Evolutionary conservation across 2,329 filamentous ascomycete species (phyloP).

Genomic region (Claviceps spartinae): DNA sequence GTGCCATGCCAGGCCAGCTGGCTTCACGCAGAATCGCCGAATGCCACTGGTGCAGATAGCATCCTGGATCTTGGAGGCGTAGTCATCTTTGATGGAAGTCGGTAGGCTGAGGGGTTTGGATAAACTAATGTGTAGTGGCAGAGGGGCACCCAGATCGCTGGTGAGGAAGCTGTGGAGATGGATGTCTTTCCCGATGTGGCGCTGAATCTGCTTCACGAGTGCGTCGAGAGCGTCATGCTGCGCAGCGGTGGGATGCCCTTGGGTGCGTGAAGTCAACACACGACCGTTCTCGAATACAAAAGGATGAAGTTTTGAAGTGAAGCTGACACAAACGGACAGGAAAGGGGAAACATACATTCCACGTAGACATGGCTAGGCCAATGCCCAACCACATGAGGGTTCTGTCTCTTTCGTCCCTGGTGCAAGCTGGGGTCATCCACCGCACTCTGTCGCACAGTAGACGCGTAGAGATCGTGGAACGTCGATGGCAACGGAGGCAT

Average conservation of each 20-base stretch:
- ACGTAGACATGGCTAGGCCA: conserved; percentile 91
- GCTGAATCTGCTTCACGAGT: conserved; percentile 26
- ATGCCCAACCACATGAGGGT: conserved; percentile 74
- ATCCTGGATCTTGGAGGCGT: conserved; percentile 42
- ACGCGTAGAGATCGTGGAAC: conserved; percentile 85
- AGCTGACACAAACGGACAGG: not conserved
- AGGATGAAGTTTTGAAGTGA: no score
- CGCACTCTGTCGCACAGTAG: conserved; percentile 62
- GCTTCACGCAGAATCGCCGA: conserved; percentile 24
- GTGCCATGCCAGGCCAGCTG: conserved; percentile 32
- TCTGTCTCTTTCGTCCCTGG: conserved; percentile 67
- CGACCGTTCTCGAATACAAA: no score
- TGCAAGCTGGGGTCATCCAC: conserved; percentile 76
- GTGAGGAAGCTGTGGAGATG: conserved; percentile 54
- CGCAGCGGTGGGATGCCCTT: conserved; percentile 39
- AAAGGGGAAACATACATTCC: conserved; percentile 60
- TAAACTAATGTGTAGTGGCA: conserved; percentile 82
- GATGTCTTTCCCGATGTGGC: conserved; percentile 17
- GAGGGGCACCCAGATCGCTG: conserved; percentile 62
- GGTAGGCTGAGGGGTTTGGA: conserved; percentile 67
- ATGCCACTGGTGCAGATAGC: conserved; percentile 20
- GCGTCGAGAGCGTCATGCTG: conserved; percentile 34
- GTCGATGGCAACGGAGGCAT: conserved; percentile 63
- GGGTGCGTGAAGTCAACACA: not conserved
- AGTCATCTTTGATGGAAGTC: conserved; percentile 57